phyloP scores from a whole-genome alignment of 192 early-diverging fungal species.

The Obelidium mucronatum region DNA sequence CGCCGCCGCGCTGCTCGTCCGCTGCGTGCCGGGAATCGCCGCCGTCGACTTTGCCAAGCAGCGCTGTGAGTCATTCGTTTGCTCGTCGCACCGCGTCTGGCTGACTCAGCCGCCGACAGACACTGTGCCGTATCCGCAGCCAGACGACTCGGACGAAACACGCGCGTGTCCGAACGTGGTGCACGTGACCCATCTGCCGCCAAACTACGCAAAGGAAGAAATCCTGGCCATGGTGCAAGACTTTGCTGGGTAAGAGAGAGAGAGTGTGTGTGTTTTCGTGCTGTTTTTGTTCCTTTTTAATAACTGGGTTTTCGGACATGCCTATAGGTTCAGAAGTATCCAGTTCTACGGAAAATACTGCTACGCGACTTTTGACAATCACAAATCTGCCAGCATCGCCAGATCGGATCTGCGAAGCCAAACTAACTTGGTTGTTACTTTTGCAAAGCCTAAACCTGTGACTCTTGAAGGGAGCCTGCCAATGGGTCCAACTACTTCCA shows the following conservation, averaged over 20 bases:
- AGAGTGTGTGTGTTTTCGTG: not conserved
- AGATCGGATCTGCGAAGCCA: not conserved
- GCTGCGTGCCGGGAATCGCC: conserved; percentile 10
- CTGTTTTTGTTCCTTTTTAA: not conserved
- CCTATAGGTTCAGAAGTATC: not conserved
- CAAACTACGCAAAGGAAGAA: conserved; percentile 23
- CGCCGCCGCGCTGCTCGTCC: not conserved
- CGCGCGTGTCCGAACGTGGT: not conserved
- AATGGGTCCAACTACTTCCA: not conserved
- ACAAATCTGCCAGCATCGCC: not conserved
- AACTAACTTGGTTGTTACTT: conserved; percentile 35
- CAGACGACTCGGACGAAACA: not conserved
- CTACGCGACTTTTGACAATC: conserved; percentile 17
- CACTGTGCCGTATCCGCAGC: conserved; percentile 28
- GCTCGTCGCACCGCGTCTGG: not conserved
- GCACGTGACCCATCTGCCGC: conserved; percentile 31
- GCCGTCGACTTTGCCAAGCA: conserved; percentile 15
- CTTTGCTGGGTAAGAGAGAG: conserved; percentile 1
- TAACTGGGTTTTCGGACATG: not conserved
- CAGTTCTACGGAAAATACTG: conserved; percentile 38
- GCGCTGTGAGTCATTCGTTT: not conserved
- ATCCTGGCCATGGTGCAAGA: conserved; percentile 7
- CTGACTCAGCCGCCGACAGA: not conserved
- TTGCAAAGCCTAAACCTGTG: conserved; percentile 30
- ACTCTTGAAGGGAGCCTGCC: not conserved